phyloP scores from a whole-genome alignment of 2,329 filamentous ascomycete genomes.

The Hirsutella rhossiliensis region DNA sequence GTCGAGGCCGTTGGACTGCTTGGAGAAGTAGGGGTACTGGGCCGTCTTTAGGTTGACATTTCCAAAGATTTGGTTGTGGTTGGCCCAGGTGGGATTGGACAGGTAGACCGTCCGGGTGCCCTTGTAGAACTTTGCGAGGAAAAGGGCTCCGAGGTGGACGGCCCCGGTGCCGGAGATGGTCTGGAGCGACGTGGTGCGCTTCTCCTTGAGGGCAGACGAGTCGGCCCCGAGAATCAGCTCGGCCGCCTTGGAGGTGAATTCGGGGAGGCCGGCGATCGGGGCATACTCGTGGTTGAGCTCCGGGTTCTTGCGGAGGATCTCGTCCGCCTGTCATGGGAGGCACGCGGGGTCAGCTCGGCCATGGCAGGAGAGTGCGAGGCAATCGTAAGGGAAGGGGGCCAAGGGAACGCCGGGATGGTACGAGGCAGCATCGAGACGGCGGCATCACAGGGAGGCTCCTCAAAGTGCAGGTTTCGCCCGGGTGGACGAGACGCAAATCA shows the following conservation, averaged over 20 bases:
- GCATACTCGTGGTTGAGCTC: slow-evolving; percentile 96
- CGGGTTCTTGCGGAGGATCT: slow-evolving; percentile 77
- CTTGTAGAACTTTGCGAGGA: slow-evolving; percentile 85
- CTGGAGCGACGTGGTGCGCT: slow-evolving; percentile 72
- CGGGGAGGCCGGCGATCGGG: slow-evolving; percentile 77
- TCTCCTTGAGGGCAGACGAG: slow-evolving; percentile 73
- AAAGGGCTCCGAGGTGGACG: slow-evolving; percentile 83
- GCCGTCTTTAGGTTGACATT: slow-evolving; percentile 73
- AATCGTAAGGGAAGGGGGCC: too few species aligned
- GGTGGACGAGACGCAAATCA: not conserved
- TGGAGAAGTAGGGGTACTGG: slow-evolving; percentile 88
- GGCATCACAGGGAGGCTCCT: too few species aligned
- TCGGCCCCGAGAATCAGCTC: slow-evolving; percentile 75
- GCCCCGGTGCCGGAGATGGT: slow-evolving; percentile 97
- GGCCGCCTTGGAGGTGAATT: slow-evolving; percentile 81
- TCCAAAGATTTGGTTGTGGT: slow-evolving; percentile 96
- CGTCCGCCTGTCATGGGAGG: slow-evolving; percentile 58
- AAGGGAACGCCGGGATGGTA: too few species aligned
- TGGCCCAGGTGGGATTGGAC: slow-evolving; percentile 93
- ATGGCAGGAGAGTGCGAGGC: not conserved
- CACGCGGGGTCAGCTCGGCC: slow-evolving; percentile 11
- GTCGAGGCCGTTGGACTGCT: slow-evolving; percentile 80
- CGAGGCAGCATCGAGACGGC: too few species aligned
- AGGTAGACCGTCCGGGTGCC: slow-evolving; percentile 71
- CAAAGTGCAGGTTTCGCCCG: too few species aligned